phyloP scores from a whole-genome alignment of 331 rosid genomes.

The Acacia concinna region DNA sequence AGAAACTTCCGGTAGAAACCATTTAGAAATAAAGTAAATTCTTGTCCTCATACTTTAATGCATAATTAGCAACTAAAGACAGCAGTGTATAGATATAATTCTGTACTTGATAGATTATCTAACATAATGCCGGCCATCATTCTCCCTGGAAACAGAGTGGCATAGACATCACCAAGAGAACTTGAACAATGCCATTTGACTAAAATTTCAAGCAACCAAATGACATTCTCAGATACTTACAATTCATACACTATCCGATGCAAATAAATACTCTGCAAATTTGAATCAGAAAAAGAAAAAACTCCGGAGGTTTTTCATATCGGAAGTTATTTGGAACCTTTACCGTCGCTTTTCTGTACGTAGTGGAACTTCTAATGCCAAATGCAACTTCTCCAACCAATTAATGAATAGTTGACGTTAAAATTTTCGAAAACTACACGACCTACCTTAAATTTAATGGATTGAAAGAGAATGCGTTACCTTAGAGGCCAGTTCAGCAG shows the following conservation, averaged over 20 bases:
- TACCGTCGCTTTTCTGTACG: background rate
- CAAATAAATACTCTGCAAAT: too few relatives aligned
- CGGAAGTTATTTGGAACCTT: background rate
- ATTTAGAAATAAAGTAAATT: background rate
- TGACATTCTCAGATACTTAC: background rate
- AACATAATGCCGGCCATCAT: background rate
- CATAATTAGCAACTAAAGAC: background rate
- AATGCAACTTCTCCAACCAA: background rate
- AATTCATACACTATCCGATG: background rate
- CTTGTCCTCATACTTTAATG: background rate
- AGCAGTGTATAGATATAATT: background rate
- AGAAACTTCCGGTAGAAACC: background rate
- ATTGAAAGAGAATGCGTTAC: constrained; percentile 39
- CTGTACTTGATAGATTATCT: background rate
- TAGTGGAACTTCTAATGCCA: background rate
- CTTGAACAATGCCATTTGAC: background rate
- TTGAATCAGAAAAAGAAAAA: too few relatives aligned
- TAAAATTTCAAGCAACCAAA: background rate
- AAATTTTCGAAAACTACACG: background rate
- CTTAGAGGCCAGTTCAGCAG: constrained; percentile 41
- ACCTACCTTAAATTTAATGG: too few relatives aligned
- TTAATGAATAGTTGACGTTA: background rate
- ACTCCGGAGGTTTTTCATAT: background rate
- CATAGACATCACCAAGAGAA: background rate
- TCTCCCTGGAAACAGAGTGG: background rate